A percentile compares a stretch with the other conserved stretches of the same genome.
phyloP scores from a whole-genome alignment of 495 filamentous ascomycete species.

The Podospora sp. region DNA sequence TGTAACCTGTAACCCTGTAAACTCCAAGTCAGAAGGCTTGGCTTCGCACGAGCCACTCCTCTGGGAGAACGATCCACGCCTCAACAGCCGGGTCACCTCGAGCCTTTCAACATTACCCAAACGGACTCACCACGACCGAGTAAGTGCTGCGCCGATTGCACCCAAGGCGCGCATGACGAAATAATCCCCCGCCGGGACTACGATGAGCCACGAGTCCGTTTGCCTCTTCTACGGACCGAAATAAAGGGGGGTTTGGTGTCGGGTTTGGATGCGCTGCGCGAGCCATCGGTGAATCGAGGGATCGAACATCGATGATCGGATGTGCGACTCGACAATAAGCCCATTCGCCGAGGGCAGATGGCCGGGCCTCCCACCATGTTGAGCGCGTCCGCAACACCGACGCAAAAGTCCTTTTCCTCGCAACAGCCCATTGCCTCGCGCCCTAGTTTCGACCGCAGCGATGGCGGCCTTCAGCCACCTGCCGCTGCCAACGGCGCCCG shows the following conservation, averaged over 20 bases:
- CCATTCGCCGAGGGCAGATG: constrained; percentile 51
- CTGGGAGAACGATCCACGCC: not conserved
- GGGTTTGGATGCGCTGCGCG: constrained; percentile 17
- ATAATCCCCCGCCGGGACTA: constrained; percentile 2
- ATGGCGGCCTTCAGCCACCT: constrained; percentile 55
- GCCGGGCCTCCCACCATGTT: constrained; percentile 60
- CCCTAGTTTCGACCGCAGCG: constrained; percentile 51
- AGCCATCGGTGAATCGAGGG: constrained; percentile 26
- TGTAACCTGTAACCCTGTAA: not conserved
- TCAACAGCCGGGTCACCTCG: not conserved
- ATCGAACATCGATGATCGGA: constrained; percentile 21
- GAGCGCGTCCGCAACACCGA: constrained; percentile 68
- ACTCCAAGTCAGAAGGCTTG: not conserved
- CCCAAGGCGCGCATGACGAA: not conserved
- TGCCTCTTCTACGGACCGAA: constrained; percentile 14
- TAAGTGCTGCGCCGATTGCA: not conserved
- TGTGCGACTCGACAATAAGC: constrained; percentile 34
- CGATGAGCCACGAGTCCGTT: constrained; percentile 10
- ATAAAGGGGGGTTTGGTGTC: not conserved
- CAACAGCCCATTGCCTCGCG: constrained; percentile 55
- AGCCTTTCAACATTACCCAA: not conserved
- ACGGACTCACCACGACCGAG: not conserved
- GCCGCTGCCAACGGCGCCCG: constrained; percentile 40
- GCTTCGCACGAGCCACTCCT: not conserved
- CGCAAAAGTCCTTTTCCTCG: constrained; percentile 66